phyloP scores from a whole-genome alignment of 2,329 filamentous ascomycete species.

The Myriosclerotinia scirpicola region DNA sequence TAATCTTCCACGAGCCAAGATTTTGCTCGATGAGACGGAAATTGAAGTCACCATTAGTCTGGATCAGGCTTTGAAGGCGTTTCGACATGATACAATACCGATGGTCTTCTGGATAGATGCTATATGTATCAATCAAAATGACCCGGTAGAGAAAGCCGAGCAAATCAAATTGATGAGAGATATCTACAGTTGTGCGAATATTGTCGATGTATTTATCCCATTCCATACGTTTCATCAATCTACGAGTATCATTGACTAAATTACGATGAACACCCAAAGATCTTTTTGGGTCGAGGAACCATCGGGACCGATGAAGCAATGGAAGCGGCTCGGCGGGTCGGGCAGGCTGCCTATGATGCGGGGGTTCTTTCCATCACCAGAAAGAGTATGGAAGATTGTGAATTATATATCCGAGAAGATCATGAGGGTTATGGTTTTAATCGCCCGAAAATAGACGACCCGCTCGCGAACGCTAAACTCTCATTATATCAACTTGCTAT shows the following conservation, averaged over 20 bases:
- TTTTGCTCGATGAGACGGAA: constrained; percentile 23
- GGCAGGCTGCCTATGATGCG: constrained; percentile 18
- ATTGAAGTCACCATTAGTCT: constrained; percentile 26
- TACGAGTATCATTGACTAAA: too few species aligned
- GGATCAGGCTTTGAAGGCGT: constrained; percentile 24
- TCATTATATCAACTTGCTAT: constrained; percentile 20
- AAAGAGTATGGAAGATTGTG: constrained; percentile 13
- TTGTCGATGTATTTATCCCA: constrained; percentile 20
- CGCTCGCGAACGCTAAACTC: neutral
- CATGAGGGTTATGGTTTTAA: constrained; percentile 14
- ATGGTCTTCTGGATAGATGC: constrained; percentile 26
- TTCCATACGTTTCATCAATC: too few species aligned
- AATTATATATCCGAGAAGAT: constrained; percentile 9
- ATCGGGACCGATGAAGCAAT: constrained; percentile 23
- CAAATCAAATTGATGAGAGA: constrained; percentile 26
- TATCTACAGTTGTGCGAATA: constrained; percentile 24
- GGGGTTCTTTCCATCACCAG: constrained; percentile 9
- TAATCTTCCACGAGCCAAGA: neutral
- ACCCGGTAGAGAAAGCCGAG: constrained; percentile 21
- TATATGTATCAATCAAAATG: constrained; percentile 28
- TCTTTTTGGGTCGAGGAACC: constrained; percentile 18
- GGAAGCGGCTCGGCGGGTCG: constrained; percentile 15
- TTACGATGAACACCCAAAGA: too few species aligned
- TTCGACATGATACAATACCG: constrained; percentile 14
- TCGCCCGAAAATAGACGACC: constrained; percentile 8